Conservation (phyloP, 2,329 filamentous ascomycete species). For the Gremmenia infestans region DNA sequence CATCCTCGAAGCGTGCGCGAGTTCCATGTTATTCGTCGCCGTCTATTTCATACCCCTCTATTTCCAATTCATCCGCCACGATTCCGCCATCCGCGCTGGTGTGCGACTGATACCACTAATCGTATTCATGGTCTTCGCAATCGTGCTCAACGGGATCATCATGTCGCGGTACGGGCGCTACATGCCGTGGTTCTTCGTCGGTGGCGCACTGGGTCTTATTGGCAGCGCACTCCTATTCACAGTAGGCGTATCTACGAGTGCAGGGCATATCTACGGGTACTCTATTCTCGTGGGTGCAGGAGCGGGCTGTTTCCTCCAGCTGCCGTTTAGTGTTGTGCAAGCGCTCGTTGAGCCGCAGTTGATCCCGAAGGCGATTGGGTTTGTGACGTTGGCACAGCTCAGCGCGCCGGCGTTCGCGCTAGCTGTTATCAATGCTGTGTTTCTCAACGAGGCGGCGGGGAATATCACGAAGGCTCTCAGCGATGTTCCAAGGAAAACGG, state of each 20-base stretch:
- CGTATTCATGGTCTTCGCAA: constrained; percentile 15
- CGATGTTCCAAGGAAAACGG: background rate
- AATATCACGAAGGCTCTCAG: background rate
- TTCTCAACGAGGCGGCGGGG: background rate
- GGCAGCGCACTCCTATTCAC: constrained; percentile 22
- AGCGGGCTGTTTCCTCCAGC: background rate
- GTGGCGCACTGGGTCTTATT: constrained; percentile 28
- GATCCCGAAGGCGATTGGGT: background rate
- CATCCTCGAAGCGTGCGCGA: background rate
- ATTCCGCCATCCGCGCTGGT: constrained; percentile 39
- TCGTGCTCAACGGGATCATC: constrained; percentile 23
- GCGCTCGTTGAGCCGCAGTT: constrained; percentile 24
- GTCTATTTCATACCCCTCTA: constrained; percentile 41
- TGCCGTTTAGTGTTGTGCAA: background rate
- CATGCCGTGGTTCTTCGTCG: constrained; percentile 31
- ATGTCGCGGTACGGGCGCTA: constrained; percentile 29
- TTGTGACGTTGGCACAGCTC: background rate
- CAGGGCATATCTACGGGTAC: background rate
- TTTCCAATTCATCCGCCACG: constrained; percentile 43
- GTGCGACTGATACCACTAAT: constrained; percentile 28
- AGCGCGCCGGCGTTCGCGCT: background rate
- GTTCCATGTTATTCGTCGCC: background rate
- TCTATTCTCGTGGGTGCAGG: background rate
- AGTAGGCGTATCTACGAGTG: background rate
- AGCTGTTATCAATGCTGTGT: background rate